phyloP scores from a whole-genome alignment of 257 asterid genomes.

The Orobanche coerulescens region DNA sequence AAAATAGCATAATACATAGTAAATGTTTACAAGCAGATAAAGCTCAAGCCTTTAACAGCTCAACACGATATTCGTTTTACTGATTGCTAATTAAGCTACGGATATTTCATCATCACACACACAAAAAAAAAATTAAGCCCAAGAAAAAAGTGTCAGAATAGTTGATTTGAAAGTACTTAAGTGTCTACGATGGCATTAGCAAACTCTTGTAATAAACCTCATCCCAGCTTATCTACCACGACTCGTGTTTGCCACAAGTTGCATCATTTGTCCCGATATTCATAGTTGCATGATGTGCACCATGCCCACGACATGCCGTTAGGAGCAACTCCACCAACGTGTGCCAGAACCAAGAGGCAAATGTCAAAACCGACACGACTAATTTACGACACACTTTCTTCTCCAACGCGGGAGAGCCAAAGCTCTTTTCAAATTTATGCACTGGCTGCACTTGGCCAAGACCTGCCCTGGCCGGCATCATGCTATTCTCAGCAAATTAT shows the following conservation, averaged over 20 bases:
- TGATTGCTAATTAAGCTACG: not conserved
- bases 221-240: constrained; percentile 34
- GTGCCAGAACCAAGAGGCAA: too few relatives aligned
- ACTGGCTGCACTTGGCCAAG: too few relatives aligned
- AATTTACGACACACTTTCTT: too few relatives aligned
- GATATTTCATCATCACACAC: constrained; percentile 19
- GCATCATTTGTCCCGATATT: constrained; percentile 28
- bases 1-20: too few relatives aligned
- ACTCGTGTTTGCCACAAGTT: constrained; percentile 27
- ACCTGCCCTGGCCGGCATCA: too few relatives aligned
- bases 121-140: constrained; percentile 23
- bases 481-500: too few relatives aligned
- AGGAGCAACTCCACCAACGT: too few relatives aligned
- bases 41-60: not conserved
- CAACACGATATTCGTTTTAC: constrained; percentile 3
- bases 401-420: too few relatives aligned
- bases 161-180: constrained; percentile 22
- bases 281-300: constrained; percentile 38
- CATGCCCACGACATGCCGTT: constrained; percentile 35
- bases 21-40: too few relatives aligned
- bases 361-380: too few relatives aligned
- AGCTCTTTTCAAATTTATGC: too few relatives aligned
- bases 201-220: constrained; percentile 37
- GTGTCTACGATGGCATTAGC: constrained; percentile 33
- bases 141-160: constrained; percentile 29